Conservation (phyloP, 441 rosid species). For the Sinapis alba region DNA sequence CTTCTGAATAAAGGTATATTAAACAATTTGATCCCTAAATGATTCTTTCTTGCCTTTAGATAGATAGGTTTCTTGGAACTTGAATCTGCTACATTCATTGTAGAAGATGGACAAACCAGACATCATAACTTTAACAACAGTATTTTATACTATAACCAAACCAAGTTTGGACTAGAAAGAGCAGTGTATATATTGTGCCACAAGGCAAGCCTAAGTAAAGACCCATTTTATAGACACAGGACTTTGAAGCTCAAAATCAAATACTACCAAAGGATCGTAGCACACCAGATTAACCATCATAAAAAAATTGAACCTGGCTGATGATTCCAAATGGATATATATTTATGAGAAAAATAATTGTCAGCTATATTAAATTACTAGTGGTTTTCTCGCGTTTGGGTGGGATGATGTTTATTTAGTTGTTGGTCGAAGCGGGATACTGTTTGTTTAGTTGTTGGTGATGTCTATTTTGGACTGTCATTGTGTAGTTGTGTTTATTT, state of each 20-base stretch:
- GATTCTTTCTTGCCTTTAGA: background rate
- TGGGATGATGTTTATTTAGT: no score
- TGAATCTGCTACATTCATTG: constrained; percentile 27
- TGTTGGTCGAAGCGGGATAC: no score
- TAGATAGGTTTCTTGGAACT: constrained; percentile 16
- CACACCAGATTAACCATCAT: background rate
- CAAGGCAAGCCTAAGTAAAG: constrained; percentile 1
- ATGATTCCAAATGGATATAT: background rate
- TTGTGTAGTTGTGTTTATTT: no score
- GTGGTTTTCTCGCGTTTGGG: no score
- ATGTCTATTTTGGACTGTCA: no score
- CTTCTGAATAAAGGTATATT: constrained; percentile 2
- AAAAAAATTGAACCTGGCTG: background rate
- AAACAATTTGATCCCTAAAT: background rate
- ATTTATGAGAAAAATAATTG: no score
- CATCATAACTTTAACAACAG: constrained; percentile 3
- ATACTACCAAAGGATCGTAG: background rate
- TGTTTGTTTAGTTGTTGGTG: no score
- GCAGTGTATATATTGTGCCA: background rate
- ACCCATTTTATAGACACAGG: constrained; percentile 3
- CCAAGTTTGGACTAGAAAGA: background rate
- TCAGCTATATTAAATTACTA: no score
- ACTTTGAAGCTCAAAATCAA: background rate
- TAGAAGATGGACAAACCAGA: constrained; percentile 16
- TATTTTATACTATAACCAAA: background rate